Evolutionary conservation across 805 yeast genomes (phyloP).

Genomic region (Cyberlindnera nakhonratchasimensis): DNA sequence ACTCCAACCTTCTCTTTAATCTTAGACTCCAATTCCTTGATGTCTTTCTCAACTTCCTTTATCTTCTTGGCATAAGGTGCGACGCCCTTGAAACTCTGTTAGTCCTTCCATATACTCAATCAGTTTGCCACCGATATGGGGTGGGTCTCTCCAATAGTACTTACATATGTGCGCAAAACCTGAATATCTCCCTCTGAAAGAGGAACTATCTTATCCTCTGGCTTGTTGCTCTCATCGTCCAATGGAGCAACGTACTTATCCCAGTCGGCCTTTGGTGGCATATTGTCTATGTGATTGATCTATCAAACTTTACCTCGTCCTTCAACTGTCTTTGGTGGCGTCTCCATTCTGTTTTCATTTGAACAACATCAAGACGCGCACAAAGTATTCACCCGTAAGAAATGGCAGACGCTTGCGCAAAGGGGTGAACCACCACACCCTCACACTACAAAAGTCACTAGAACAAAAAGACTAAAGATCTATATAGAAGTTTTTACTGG

Average conservation of each 20-base stretch:
- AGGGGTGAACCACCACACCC: not conserved
- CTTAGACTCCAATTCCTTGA: conserved; percentile 76
- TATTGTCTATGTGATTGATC: conserved; percentile 25
- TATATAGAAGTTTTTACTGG: conserved; percentile 1
- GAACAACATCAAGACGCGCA: too few species aligned
- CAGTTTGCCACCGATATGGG: conserved; percentile 3
- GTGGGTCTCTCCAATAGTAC: conserved; percentile 15
- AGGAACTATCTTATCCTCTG: conserved; percentile 77
- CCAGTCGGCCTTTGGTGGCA: conserved; percentile 99
- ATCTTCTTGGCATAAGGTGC: conserved; percentile 89
- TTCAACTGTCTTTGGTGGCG: not conserved
- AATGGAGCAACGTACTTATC: conserved; percentile 91
- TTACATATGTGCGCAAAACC: conserved; percentile 82
- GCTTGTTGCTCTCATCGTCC: conserved; percentile 49
- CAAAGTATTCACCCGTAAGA: conserved; percentile 1
- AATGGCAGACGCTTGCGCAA: conserved; percentile 5
- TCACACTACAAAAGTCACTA: not conserved
- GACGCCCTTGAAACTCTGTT: conserved; percentile 54
- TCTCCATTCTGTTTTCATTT: not conserved
- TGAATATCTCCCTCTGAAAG: conserved; percentile 95
- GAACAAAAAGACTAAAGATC: too few species aligned
- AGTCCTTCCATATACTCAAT: not conserved
- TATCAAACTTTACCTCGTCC: not conserved
- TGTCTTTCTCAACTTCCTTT: conserved; percentile 81
- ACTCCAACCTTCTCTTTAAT: conserved; percentile 94